Evolutionary conservation across 192 early-diverging fungal species (phyloP).

Genomic region (Funneliformis geosporum): DNA sequence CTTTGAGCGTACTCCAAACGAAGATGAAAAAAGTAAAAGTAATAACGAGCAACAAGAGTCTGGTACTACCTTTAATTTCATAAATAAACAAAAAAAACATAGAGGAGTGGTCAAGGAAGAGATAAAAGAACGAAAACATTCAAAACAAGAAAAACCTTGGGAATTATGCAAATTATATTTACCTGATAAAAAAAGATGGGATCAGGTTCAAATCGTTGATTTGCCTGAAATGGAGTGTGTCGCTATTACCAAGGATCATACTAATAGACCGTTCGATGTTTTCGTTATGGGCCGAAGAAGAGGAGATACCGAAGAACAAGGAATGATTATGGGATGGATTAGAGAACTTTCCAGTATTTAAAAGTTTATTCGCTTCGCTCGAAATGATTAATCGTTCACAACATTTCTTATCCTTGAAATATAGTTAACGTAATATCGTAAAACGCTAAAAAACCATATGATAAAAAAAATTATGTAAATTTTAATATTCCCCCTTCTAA

Average conservation of each 20-base stretch:
- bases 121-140: neutral
- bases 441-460: no score
- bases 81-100: no score
- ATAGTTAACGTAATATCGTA: no score
- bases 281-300: constrained; percentile 17
- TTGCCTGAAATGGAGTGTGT: constrained; percentile 28
- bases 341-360: neutral
- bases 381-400: no score
- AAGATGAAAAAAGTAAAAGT: neutral
- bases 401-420: no score
- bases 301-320: neutral
- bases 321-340: constrained; percentile 20
- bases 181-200: neutral
- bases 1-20: no score
- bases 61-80: neutral
- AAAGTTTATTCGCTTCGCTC: neutral
- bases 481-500: no score
- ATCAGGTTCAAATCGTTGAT: neutral
- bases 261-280: neutral
- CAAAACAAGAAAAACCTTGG: neutral
- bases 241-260: neutral
- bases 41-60: neutral
- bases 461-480: no score
- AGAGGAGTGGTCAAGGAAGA: no score
- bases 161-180: constrained; percentile 25